Percentiles rank a stretch among this genome's conserved stretches.
Evolutionary conservation across 345 rosid species (phyloP).

Genomic region (Melaleuca alternifolia): DNA sequence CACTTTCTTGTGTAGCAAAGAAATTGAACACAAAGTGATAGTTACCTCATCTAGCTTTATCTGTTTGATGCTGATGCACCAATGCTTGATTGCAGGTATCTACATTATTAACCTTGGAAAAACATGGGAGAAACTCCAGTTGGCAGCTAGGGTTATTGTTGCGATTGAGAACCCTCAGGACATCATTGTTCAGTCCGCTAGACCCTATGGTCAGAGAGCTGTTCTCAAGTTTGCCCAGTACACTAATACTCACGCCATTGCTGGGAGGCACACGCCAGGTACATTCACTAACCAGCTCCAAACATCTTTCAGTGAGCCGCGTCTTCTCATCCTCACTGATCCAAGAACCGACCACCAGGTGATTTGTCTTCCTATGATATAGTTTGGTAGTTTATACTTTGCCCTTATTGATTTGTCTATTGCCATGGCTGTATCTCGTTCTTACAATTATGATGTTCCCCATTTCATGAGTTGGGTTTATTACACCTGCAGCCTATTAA

Average conservation of each 20-base stretch:
- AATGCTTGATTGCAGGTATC: conserved; percentile 33
- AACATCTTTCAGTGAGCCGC: conserved; percentile 85
- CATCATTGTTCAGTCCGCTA: conserved; percentile 92
- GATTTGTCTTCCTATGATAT: background rate
- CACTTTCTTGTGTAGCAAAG: background rate
- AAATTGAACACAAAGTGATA: background rate
- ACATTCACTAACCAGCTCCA: conserved; percentile 94
- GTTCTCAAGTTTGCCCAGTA: conserved; percentile 85
- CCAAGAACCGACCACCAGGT: conserved; percentile 99
- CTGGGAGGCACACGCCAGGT: conserved; percentile 99
- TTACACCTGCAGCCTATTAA: conserved; percentile 65
- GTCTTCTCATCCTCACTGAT: conserved; percentile 84
- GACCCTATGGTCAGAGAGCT: conserved; percentile 98
- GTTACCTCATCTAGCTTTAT: background rate
- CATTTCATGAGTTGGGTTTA: background rate
- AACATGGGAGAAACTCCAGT: conserved; percentile 85
- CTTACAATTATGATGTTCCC: background rate
- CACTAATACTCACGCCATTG: conserved; percentile 96
- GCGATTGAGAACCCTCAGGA: conserved; percentile 82
- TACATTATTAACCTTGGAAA: conserved; percentile 86
- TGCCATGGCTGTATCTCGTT: background rate
- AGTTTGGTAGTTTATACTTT: background rate
- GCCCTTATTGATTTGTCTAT: background rate
- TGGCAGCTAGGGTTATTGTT: conserved; percentile 88
- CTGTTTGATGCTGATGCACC: background rate